Percentiles rank a stretch among this genome's conserved stretches.
phyloP scores from a whole-genome alignment of 2,329 filamentous ascomycete species.

The Albifimbria verrucaria region DNA sequence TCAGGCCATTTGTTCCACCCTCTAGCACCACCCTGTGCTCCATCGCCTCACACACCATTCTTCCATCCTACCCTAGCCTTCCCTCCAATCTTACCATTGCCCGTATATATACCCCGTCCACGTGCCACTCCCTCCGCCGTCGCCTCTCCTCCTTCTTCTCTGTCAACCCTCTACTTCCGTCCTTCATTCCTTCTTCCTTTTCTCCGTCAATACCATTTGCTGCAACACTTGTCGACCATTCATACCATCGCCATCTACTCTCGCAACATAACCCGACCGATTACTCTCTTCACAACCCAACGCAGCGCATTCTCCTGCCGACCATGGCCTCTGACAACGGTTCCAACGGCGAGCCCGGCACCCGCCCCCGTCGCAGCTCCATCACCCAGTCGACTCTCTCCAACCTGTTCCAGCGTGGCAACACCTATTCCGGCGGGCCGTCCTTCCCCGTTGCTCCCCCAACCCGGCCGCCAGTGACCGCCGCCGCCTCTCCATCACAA shows the following conservation, averaged over 20 bases:
- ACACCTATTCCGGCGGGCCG: conserved; percentile 42
- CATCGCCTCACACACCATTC: neutral
- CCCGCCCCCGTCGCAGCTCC: conserved; percentile 53
- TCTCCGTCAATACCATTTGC: no score
- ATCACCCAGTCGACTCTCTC: conserved; percentile 55
- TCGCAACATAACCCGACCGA: conserved; percentile 17
- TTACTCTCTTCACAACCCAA: conserved; percentile 7
- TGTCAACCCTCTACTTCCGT: conserved; percentile 2
- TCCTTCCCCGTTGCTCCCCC: conserved; percentile 36
- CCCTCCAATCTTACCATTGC: neutral
- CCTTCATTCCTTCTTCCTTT: no score
- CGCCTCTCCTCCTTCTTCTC: neutral
- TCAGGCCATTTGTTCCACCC: conserved; percentile 1
- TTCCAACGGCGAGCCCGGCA: conserved; percentile 28
- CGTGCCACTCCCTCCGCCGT: conserved; percentile 2
- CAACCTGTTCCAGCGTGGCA: conserved; percentile 57
- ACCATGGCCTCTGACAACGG: conserved; percentile 32
- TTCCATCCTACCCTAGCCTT: neutral
- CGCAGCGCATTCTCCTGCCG: neutral
- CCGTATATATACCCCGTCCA: neutral
- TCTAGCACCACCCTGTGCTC: neutral
- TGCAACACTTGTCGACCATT: no score
- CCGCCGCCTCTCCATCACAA: conserved; percentile 71
- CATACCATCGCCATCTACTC: conserved; percentile 16
- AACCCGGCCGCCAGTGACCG: conserved; percentile 49